Evolutionary conservation across 768 basidiomycete genomes (phyloP), one percentile per base, ranked within the genome.

Genomic region (Tulasnella sp.): DNA sequence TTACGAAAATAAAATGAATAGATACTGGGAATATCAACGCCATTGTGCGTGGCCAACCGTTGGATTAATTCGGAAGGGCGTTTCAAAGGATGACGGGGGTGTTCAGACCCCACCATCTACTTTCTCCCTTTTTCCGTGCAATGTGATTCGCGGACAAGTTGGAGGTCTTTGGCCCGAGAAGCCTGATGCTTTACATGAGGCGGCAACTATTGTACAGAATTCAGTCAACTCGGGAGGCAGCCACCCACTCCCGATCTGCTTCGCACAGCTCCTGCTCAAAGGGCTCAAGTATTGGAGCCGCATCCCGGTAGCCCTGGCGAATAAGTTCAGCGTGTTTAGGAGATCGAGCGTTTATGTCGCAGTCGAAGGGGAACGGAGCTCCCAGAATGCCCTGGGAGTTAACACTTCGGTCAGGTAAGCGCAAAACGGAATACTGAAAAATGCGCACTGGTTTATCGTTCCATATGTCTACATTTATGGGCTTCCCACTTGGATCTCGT

Each of bases 171-270:
- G n/a, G n/a, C n/a, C n/a, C n/a, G n/a, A n/a, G n/a, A n/a, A n/a
- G n/a, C n/a, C n/a, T n/a, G n/a, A n/a, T n/a, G n/a, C n/a, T n/a
- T n/a, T n/a, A n/a, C n/a, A n/a, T n/a, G n/a, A n/a, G n/a, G n/a
- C n/a, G n/a, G n/a, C n/a, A n/a, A n/a, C n/a, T n/a, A n/a, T n/a
- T n/a, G n/a, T n/a, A n/a, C n/a, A n/a, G n/a, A n/a, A n/a, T n/a
- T 42, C 42, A 42, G 42, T 42, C 60, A 69, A n/a, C 24, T n/a
- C 60, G 60, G 34, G 60, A n/a, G n/a, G 60, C 60, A n/a, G 24
- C 75, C 41, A 76, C 37, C 75, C 75, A 76, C 7, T 37, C 75
- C 22, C 46, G 41, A 50, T 76, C 75, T 34, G 41, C 75, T 20
- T 28, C 46, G 40, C 31, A 28, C 9, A 76, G 37, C 22, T 76